Evolutionary conservation across 192 early-diverging fungal species (phyloP), one percentile per base, ranked within the genome.

Genomic region (Allomyces arbusculus): DNA sequence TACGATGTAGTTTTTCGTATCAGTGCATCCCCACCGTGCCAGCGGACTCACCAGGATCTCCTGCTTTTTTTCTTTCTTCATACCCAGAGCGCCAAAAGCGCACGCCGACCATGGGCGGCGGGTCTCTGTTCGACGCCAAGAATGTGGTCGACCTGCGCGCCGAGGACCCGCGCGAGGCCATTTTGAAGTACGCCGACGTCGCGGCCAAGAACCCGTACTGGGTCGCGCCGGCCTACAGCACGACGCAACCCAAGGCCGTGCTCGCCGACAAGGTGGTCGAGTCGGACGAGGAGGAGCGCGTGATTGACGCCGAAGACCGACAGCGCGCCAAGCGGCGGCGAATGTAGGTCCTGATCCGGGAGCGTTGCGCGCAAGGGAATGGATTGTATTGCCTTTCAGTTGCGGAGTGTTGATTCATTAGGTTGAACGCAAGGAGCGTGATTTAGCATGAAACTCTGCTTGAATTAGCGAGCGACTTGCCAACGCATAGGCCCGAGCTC

Each of bases 131-230:
- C 44, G 55, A 33, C 44, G 22, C 28, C 40, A n/a, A 19, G 45
- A 19, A 19, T 19, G 16, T 62, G 19, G 71, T 77, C 62, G 70
- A 69, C 14, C 74, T 74, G 61, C 79, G 86, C 62, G 88, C 91
- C 66, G 91, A 92, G 67, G 95, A 98, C 76, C 95, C 95, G 12
- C 76, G 95, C 62, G 93, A 88, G 63, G 95, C 90, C 4, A 79
- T 98, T 68, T 73, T 98, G 28, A 88, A 82, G 66, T 91, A 90
- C 76, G 93, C 95, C 0, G 76, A 82, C 4, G 77, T 79, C 1
- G 89, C 91, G 0, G 84, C 50, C 16, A 73, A 67, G 44, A 69
- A 82, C 67, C 81, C 81, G 28, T 77, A 71, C 62, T 82, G 77
- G 77, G 71, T 82, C 69, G 72, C 78, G 20, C 81, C 79, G 8